Evolutionary conservation across 2,329 filamentous ascomycete species (phyloP).

Genomic region (Ramularia endophylla): DNA sequence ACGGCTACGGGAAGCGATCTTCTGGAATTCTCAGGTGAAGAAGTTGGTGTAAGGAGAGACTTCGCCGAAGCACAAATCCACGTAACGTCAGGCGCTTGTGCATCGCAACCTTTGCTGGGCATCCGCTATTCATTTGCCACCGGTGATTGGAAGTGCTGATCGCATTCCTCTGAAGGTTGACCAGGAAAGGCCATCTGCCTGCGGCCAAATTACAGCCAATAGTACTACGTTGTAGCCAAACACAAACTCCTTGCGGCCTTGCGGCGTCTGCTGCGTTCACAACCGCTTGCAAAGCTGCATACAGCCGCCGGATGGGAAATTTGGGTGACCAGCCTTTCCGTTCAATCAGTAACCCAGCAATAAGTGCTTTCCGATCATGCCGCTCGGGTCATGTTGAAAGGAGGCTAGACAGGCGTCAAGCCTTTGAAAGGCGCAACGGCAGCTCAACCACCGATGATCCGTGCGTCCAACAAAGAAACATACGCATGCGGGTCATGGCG

Average conservation of each 20-base stretch:
- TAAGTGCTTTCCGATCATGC: conserved; percentile 7
- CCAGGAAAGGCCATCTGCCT: conserved; percentile 9
- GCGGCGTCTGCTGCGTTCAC: conserved; percentile 1
- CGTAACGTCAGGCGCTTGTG: conserved; percentile 10
- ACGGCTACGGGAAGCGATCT: conserved; percentile 3
- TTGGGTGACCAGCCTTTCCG: conserved; percentile 1
- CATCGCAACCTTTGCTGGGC: background rate
- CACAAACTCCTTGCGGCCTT: conserved; percentile 1
- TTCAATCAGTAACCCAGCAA: conserved; percentile 1
- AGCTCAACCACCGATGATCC: conserved; percentile 8
- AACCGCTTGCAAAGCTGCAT: conserved; percentile 5
- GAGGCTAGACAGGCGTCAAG: conserved; percentile 4
- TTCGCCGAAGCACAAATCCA: background rate
- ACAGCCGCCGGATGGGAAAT: conserved; percentile 10
- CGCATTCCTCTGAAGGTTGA: background rate
- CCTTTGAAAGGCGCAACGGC: conserved; percentile 2
- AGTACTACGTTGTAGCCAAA: background rate
- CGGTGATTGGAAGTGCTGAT: conserved; percentile 4
- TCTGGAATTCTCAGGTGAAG: conserved; percentile 7
- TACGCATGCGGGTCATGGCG: conserved; percentile 8
- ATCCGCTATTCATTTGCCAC: background rate
- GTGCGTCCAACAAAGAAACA: conserved; percentile 7
- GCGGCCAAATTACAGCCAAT: conserved; percentile 9
- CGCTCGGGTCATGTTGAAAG: conserved; percentile 3
- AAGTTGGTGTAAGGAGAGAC: background rate